These are phyloP conservation scores for Dimargaris cristalligena DNA, from an alignment of 192 early-diverging fungal genomes.

Conservation along the genomic window DNA sequence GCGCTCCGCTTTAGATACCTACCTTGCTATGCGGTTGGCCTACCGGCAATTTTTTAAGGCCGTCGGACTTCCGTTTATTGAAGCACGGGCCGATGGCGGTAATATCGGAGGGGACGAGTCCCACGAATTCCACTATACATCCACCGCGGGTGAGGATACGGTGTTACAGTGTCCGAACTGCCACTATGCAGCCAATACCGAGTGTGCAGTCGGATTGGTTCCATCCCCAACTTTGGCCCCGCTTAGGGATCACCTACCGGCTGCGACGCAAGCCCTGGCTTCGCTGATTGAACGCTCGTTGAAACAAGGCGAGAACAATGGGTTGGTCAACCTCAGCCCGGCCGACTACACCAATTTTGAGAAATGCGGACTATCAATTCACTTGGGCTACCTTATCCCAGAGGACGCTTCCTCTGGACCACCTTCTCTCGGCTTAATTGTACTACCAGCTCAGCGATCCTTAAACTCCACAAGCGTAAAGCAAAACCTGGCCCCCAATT, in stretches of 20 bases:
- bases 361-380: background rate
- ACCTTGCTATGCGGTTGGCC: slow-evolving; percentile 50
- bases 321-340: background rate
- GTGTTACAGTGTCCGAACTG: slow-evolving; percentile 55
- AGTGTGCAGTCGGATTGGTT: background rate
- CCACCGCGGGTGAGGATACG: slow-evolving; percentile 63
- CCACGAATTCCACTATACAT: slow-evolving; percentile 79
- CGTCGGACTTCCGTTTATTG: slow-evolving; percentile 65
- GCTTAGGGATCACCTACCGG: no score
- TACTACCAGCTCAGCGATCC: no score
- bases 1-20: slow-evolving; percentile 52
- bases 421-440: no score
- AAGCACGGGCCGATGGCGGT: slow-evolving; percentile 81
- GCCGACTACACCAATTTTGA: background rate
- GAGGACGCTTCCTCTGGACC: no score
- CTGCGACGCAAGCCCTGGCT: background rate
- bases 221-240: no score
- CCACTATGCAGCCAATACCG: slow-evolving; percentile 56
- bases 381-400: background rate
- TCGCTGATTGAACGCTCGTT: slow-evolving; percentile 23
- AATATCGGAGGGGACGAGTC: slow-evolving; percentile 79
- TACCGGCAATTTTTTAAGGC: slow-evolving; percentile 59
- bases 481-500: no score
- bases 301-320: slow-evolving; percentile 16
- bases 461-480: no score